These are phyloP conservation scores for Cladosporium sp. DNA, from an alignment of 2,329 filamentous ascomycete genomes.

Conservation along the genomic window DNA sequence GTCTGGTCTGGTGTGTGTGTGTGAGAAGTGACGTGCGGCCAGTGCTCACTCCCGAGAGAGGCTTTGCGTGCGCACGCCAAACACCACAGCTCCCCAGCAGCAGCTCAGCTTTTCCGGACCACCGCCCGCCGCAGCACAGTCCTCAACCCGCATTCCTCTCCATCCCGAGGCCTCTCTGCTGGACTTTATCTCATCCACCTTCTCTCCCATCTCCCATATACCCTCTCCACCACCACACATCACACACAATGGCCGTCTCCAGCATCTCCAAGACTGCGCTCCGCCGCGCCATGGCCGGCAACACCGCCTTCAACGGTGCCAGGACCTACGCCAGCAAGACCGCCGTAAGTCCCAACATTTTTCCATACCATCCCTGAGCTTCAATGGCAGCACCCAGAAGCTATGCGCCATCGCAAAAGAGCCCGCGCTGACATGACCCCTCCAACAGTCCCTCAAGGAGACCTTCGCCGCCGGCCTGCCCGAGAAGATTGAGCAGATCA, in stretches of 20 bases:
- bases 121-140: constrained; percentile 2
- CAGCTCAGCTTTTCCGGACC: constrained; percentile 13
- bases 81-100: background rate
- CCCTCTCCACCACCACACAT: constrained; percentile 2
- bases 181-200: constrained; percentile 9
- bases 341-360: constrained; percentile 60
- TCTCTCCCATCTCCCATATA: constrained; percentile 6
- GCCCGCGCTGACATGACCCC: background rate
- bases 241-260: constrained; percentile 33
- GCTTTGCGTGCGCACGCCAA: background rate
- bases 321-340: constrained; percentile 93
- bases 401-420: background rate
- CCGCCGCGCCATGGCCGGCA: constrained; percentile 69
- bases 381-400: background rate
- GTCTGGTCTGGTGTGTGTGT: background rate
- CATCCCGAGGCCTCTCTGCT: constrained; percentile 7
- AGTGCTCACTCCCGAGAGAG: constrained; percentile 6
- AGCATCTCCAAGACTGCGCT: constrained; percentile 66
- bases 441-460: constrained; percentile 84
- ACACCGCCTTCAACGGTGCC: constrained; percentile 70
- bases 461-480: constrained; percentile 95
- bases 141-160: constrained; percentile 8
- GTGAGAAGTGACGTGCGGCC: constrained; percentile 9
- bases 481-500: constrained; percentile 98
- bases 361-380: background rate